Conservation (phyloP, 169 alveolate genomes). For the Cryptosporidium meleagridis region DNA sequence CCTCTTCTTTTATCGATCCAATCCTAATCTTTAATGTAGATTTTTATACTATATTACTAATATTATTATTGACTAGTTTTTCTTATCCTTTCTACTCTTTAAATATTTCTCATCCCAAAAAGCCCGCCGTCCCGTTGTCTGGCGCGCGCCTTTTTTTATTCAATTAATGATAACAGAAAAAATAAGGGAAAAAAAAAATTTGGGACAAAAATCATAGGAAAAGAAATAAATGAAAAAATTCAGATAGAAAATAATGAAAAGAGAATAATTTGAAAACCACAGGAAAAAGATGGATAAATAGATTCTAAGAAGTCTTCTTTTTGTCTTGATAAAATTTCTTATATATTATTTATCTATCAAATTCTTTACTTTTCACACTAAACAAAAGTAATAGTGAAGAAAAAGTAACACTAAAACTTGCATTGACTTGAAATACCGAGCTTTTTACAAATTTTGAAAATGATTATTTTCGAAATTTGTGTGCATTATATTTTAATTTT, state of each 20-base stretch:
- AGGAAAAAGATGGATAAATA: neutral
- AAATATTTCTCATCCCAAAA: neutral
- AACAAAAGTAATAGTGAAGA: neutral
- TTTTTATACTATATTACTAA: neutral
- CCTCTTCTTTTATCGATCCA: neutral
- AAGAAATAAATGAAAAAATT: too few species aligned
- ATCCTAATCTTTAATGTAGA: neutral
- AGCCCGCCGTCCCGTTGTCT: conserved; percentile 44
- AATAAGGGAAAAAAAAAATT: neutral
- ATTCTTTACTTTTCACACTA: neutral
- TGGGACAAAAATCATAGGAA: neutral
- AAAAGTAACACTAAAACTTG: neutral
- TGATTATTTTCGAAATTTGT: neutral
- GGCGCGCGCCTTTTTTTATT: neutral
- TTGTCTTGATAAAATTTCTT: neutral
- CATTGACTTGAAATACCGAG: neutral
- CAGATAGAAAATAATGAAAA: too few species aligned
- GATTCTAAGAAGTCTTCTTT: neutral
- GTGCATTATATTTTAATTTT: neutral
- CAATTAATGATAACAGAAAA: too few species aligned
- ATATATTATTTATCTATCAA: neutral
- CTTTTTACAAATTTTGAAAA: neutral
- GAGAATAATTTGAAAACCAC: too few species aligned
- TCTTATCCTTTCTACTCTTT: conserved; percentile 2
- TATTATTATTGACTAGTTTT: neutral